Base-by-base conservation (phyloP, 2,329 filamentous ascomycete genomes). In the Microdochium nivale region DNA sequence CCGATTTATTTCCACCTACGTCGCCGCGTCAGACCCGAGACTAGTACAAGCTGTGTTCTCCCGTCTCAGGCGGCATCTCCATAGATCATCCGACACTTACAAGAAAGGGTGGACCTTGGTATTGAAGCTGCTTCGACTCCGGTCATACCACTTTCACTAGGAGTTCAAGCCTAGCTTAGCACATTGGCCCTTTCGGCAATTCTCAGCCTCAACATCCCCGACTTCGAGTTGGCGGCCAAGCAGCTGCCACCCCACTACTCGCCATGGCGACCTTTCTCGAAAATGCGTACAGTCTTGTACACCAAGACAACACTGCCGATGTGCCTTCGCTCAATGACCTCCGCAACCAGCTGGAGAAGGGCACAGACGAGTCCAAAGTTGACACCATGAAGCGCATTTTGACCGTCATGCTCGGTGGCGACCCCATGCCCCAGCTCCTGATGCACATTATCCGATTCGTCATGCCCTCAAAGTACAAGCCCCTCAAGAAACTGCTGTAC, bases 401-500 rank as follows among this genome's bases (percentile, higher is more conserved):
- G 67, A 95, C 89, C 57, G 84, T 96, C 67, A 97, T 99, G 94
- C 83, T 99, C 65, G 97, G 97, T 69, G 94, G 94, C 60, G 92
- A 99, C 67, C 86, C 94, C 40, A 94, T 99, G 86, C 87, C 91
- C 25, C 86, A 90, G 60, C 79, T 99, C 21, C 84, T 99, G 62
- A 99, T 99, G 94, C 94, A 97, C 75, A 99, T 99, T 66, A 99
- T 99, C 70, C 90, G 94, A 69, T 99, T 99, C 69, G 91, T 99
- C 62, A 99, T 99, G 94, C 94, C 94, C 14, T 96, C 90, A 57
- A 96, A 95, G 76, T 90, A 88, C 71, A 99, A 99, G 76, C 77
- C 87, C 43, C 77, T 99, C 63, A 99, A 99, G 82, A 99, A 99
- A 77, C 80, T 99, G 55, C 81, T 99, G 52, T 99, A 99, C 74